A percentile compares a stretch with the other conserved stretches of the same genome.
Conservation (phyloP, 371 early-diverging fungal species). For the Mucor plumbeus region DNA sequence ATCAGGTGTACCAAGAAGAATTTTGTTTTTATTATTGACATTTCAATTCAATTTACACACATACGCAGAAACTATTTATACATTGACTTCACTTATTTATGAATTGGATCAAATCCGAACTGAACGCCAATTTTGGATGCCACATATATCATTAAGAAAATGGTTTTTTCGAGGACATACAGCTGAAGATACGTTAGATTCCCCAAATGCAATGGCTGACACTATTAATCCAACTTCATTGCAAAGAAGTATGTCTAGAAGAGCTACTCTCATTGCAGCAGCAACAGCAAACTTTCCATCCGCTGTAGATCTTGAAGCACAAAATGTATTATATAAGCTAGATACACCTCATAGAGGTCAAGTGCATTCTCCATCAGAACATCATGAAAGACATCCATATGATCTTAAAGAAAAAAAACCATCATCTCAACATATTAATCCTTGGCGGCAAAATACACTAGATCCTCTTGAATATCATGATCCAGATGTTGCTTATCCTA, state of each 20-base stretch:
- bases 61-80: constrained; percentile 49
- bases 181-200: constrained; percentile 28
- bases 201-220: constrained; percentile 29
- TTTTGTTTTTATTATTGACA: constrained; percentile 43
- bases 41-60: constrained; percentile 52
- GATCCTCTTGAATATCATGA: constrained; percentile 47
- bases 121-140: constrained; percentile 36
- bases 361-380: constrained; percentile 13
- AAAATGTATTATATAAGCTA: constrained; percentile 9
- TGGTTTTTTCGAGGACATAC: constrained; percentile 23
- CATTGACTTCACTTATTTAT: constrained; percentile 45
- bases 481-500: constrained; percentile 49
- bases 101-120: constrained; percentile 42
- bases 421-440: neutral
- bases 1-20: constrained; percentile 38
- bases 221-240: constrained; percentile 14
- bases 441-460: constrained; percentile 27
- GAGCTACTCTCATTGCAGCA: constrained; percentile 19
- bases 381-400: constrained; percentile 1
- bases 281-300: neutral
- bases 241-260: constrained; percentile 26
- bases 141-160: constrained; percentile 33
- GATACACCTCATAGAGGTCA: constrained; percentile 24
- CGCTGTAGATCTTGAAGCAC: constrained; percentile 13
- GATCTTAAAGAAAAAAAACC: neutral